Conservation (phyloP, 1,284 basidiomycete genomes). For the Sanghuangporus baumii region DNA sequence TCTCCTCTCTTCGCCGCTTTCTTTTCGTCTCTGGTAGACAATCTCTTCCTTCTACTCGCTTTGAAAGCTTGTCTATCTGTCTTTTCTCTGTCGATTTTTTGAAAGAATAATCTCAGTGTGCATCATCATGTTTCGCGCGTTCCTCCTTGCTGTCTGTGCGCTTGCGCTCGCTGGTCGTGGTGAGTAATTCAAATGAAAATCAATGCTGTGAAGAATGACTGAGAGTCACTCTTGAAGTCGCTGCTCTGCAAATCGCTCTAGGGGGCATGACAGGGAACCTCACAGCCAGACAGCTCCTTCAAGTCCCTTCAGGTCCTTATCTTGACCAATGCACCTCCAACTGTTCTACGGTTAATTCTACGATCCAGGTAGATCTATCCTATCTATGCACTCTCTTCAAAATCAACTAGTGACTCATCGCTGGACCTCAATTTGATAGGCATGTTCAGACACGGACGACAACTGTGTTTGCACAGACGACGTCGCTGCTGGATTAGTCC, state of each 20-base stretch:
- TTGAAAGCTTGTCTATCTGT: neutral
- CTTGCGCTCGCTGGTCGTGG: slow-evolving; percentile 49
- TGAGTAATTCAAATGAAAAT: slow-evolving; percentile 19
- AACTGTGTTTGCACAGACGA: slow-evolving; percentile 45
- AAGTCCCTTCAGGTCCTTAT: slow-evolving; percentile 31
- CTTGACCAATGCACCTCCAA: slow-evolving; percentile 36
- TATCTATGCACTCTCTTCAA: neutral
- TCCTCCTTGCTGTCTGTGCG: slow-evolving; percentile 26
- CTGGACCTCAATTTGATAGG: slow-evolving; percentile 17
- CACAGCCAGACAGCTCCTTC: slow-evolving; percentile 40
- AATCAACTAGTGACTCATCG: neutral
- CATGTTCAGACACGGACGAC: slow-evolving; percentile 26
- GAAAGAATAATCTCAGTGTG: neutral
- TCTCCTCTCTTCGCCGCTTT: neutral
- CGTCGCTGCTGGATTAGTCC: slow-evolving; percentile 35
- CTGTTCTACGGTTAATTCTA: slow-evolving; percentile 33
- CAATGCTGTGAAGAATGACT: neutral
- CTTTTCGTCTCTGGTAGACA: slow-evolving; percentile 17
- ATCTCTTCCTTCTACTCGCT: neutral
- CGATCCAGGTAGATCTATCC: slow-evolving; percentile 33
- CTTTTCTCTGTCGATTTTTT: neutral
- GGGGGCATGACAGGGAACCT: slow-evolving; percentile 37
- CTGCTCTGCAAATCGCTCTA: slow-evolving; percentile 25
- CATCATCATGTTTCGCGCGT: slow-evolving; percentile 17
- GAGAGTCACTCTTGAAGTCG: neutral